Base-by-base conservation (phyloP, 352 stramenopile genomes). In the Phytophthora meadii region DNA sequence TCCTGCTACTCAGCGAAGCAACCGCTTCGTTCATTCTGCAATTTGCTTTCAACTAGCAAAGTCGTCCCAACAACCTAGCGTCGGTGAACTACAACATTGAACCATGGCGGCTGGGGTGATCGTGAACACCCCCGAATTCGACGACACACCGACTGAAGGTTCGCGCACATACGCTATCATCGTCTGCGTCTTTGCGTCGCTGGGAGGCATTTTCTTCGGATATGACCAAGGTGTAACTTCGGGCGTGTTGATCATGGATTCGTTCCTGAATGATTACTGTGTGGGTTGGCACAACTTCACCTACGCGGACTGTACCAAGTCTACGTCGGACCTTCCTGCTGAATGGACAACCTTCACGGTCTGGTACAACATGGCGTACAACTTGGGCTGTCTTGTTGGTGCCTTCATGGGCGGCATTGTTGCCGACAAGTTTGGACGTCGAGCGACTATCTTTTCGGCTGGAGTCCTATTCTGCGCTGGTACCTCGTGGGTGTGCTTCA, bases 351-450 rank as follows among this genome's bases (percentile, higher is more conserved):
- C 53, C 17, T 80, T 77, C 54, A 72, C 60, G 27, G 68, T 68
- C 8, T 70, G 65, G 61, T 80, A 70, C 68, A 80, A 77, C 41
- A 66, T 75, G 55, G 55, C 65, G 10, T 79, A 74, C 57, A 76
- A 74, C 48, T 57, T 79, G 27, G 67, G 71, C 22, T 79, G 71
- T 28, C 52, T 79, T 9, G 63, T 68, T 3, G 71, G 67, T 10
- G 71, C 71, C 7, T 71, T 76, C 41, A 56, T 76, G 34, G 66
- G 71, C n/a, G 71, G 71, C 22, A 48, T 72, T 12, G 47, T 79
- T 0, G 70, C 61, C 15, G 66, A 79, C 53, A 69, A 66, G n/a
- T 70, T 70, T 44, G 70, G 70, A 36, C 66, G 66, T 17, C 70
- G 66, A 45, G 48, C 45, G 3, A 73, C 71, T 22, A 76, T 79